A percentile compares a stretch with the other conserved stretches of the same genome.
phyloP scores from a whole-genome alignment of 2,329 filamentous ascomycete genomes.

The Sarocladiaceae sp. region DNA sequence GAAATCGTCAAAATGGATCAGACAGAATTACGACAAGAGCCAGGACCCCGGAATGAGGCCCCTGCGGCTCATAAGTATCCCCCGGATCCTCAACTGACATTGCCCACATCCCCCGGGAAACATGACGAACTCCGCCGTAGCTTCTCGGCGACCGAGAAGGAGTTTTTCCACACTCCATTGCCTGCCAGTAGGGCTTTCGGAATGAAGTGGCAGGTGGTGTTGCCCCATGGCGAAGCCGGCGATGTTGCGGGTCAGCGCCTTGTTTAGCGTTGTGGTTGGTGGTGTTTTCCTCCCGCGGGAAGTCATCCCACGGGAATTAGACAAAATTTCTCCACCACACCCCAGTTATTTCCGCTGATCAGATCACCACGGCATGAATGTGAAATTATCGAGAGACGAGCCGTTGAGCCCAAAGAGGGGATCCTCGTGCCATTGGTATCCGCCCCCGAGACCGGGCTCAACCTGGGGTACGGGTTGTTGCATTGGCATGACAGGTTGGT shows the following conservation, averaged over 20 bases:
- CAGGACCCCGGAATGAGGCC: not conserved
- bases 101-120: not conserved
- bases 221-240: not conserved
- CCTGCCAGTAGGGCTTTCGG: no score
- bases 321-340: not conserved
- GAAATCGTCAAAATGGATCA: not conserved
- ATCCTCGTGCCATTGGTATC: slow-evolving; percentile 20
- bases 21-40: not conserved
- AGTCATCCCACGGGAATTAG: slow-evolving; percentile 1
- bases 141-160: slow-evolving; percentile 1
- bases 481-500: slow-evolving; percentile 1
- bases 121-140: not conserved
- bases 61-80: not conserved
- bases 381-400: slow-evolving; percentile 21
- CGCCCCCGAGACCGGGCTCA: slow-evolving; percentile 10
- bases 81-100: not conserved
- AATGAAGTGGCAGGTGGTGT: not conserved
- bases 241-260: not conserved
- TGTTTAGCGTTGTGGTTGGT: not conserved
- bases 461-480: not conserved
- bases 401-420: slow-evolving; percentile 28
- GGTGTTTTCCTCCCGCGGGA: slow-evolving; percentile 1
- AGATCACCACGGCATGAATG: slow-evolving; percentile 12
- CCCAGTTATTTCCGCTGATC: not conserved
- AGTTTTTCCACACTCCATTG: not conserved